Percentiles rank a stretch among this genome's conserved stretches.
Conservation (phyloP, 1,139 yeast genomes). For the Geotrichum restrictum region DNA sequence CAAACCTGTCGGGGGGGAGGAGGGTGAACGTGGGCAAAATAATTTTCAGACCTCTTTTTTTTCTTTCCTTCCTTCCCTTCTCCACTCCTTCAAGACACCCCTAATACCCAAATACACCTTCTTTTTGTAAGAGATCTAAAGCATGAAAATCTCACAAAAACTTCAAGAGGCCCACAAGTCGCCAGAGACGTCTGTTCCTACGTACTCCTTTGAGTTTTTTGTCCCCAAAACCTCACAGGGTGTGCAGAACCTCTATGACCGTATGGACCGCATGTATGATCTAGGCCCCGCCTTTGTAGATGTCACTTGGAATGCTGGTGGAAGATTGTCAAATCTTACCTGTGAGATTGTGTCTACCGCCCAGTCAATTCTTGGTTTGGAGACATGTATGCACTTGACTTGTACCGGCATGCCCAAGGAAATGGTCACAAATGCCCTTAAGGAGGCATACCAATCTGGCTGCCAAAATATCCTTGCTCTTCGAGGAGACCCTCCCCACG, state of each 20-base stretch:
- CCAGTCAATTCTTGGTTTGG: constrained; percentile 87
- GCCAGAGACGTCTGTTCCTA: constrained; percentile 42
- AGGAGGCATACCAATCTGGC: constrained; percentile 83
- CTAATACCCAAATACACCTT: not conserved
- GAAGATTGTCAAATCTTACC: constrained; percentile 72
- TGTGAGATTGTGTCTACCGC: constrained; percentile 90
- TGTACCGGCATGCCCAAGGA: constrained; percentile 90
- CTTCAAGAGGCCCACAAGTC: constrained; percentile 37
- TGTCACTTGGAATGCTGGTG: constrained; percentile 98
- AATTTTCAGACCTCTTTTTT: not conserved
- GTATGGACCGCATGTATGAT: constrained; percentile 97
- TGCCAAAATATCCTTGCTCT: constrained; percentile 93
- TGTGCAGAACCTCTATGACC: constrained; percentile 88
- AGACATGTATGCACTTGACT: constrained; percentile 96
- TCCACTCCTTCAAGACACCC: not conserved
- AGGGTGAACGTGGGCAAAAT: not conserved
- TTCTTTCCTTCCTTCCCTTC: not conserved
- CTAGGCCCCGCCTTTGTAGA: constrained; percentile 88
- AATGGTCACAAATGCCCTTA: constrained; percentile 78
- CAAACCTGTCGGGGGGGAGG: too few relatives aligned
- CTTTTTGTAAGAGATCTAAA: not conserved
- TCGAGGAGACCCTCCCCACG: constrained; percentile 87
- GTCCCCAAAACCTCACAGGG: constrained; percentile 98
- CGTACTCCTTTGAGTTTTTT: constrained; percentile 93
- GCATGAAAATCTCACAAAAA: constrained; percentile 44